Evolutionary conservation across 306 rosid species (phyloP).

Genomic region (Cotoneaster glaucophyllus): DNA sequence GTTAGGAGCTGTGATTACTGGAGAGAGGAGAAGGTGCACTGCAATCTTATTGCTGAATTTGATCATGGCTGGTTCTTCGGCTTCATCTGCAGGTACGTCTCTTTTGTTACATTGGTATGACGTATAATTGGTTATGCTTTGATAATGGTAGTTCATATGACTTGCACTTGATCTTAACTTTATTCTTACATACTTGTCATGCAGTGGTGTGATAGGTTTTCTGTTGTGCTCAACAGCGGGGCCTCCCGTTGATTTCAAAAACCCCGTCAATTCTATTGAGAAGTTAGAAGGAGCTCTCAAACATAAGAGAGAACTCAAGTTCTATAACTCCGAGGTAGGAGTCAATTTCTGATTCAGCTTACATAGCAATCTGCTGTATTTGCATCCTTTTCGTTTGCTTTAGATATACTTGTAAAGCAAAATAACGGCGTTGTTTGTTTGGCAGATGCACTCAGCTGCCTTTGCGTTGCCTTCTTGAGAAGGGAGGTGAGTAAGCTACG

Average conservation of each 20-base stretch:
- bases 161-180: too few relatives aligned
- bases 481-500: conserved; percentile 50
- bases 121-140: too few relatives aligned
- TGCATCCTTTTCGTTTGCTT: background rate
- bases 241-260: conserved; percentile 71
- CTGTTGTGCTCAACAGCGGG: conserved; percentile 83
- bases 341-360: background rate
- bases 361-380: background rate
- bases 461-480: conserved; percentile 76
- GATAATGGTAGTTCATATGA: too few relatives aligned
- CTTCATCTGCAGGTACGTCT: too few relatives aligned
- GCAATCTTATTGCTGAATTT: too few relatives aligned
- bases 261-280: conserved; percentile 88
- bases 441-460: conserved; percentile 85
- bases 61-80: too few relatives aligned
- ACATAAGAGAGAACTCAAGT: conserved; percentile 67
- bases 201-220: conserved; percentile 94
- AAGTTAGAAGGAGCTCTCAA: conserved; percentile 66
- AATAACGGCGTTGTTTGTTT: background rate
- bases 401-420: background rate
- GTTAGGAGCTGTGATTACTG: too few relatives aligned
- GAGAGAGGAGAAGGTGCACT: too few relatives aligned
- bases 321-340: conserved; percentile 82
- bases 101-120: too few relatives aligned
- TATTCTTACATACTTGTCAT: too few relatives aligned